Percentiles rank a stretch among this genome's conserved stretches.
These are phyloP conservation scores for Sanghuangporus weigelae DNA, from an alignment of 1,284 basidiomycete species.

Conservation along the genomic window DNA sequence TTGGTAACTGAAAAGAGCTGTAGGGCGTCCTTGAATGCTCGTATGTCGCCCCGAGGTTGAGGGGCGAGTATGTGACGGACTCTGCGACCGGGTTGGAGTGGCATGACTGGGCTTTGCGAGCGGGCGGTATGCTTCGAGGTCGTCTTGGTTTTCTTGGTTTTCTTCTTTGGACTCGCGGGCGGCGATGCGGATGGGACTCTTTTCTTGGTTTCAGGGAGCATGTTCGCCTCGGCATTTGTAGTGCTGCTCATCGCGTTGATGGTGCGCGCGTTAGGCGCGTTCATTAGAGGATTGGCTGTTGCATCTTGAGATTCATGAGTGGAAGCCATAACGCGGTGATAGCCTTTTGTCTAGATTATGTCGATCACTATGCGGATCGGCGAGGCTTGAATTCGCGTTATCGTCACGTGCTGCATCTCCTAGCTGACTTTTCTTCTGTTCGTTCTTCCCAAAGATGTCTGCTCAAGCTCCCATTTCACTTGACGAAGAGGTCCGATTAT, in stretches of 20 bases:
- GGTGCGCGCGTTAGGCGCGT: too few relatives aligned
- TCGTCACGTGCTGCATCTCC: not conserved
- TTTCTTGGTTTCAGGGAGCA: too few relatives aligned
- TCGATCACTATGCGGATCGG: too few relatives aligned
- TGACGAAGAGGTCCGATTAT: constrained; percentile 90
- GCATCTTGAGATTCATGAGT: too few relatives aligned
- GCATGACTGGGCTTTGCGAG: not conserved
- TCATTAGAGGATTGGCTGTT: too few relatives aligned
- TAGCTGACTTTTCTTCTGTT: not conserved
- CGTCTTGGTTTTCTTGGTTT: not conserved
- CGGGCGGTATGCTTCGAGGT: not conserved
- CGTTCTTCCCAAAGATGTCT: not conserved
- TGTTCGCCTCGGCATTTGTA: too few relatives aligned
- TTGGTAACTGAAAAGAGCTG: not conserved
- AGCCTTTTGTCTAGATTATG: too few relatives aligned
- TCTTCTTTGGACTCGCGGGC: not conserved
- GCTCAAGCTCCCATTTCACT: constrained; percentile 41
- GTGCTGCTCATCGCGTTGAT: too few relatives aligned
- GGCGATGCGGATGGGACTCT: too few relatives aligned
- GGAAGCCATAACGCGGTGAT: too few relatives aligned
- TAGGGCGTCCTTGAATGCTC: not conserved
- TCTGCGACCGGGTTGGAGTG: not conserved
- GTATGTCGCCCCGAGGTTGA: not conserved
- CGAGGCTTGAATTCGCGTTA: not conserved
- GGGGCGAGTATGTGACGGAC: not conserved